Base-by-base conservation (phyloP, 768 basidiomycete species). In the Termitomyces titanicus region DNA sequence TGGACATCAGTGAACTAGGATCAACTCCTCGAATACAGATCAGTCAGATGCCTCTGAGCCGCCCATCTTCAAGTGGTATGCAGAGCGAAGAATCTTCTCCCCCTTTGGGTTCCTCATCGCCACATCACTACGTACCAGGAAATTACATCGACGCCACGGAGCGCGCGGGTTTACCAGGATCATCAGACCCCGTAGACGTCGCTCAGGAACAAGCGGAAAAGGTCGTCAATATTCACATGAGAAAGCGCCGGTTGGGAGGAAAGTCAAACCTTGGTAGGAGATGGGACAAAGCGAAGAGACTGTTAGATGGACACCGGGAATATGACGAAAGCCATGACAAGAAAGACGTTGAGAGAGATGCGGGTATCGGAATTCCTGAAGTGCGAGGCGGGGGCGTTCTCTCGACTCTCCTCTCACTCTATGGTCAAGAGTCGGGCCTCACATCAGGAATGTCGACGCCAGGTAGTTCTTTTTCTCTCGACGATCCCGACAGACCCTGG, bases 121-220 rank as follows among this genome's bases (percentile, higher is more conserved):
- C 68, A 2, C 70, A 71, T 0, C 71, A 69, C 35, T 61, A 72
- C 15, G 70, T 82, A 4, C 80, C 80, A 0, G 83, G 79, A 37
- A 74, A 72, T 46, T 86, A 77, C 64, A 85, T 90, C 61, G 82
- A 81, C 51, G 78, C 81, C 0, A 67, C 77, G 46, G 89, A 92
- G 66, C 79, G 75, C 46, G 84, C 82, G 37, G 89, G 89, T 0
- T 66, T 92, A 25, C 75, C 77, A 37, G 62, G 75, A 12, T 63
- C 67, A 38, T 63, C 73, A 38, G 61, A 73, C n/a, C 39, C 56
- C 43, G 34, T 22, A 5, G 42, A 37, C 17, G 24, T 24, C 25
- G 55, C 53, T 18, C 54, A 53, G 13, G 20, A 34, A 50, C 48
- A 58, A 33, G 61, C 59, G 7, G 54, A 60, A 33, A 44, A 50